Evolutionary conservation across 129 eudicot genomes (phyloP), one percentile per base, ranked within the genome.

Genomic region (Deinandra increscens): DNA sequence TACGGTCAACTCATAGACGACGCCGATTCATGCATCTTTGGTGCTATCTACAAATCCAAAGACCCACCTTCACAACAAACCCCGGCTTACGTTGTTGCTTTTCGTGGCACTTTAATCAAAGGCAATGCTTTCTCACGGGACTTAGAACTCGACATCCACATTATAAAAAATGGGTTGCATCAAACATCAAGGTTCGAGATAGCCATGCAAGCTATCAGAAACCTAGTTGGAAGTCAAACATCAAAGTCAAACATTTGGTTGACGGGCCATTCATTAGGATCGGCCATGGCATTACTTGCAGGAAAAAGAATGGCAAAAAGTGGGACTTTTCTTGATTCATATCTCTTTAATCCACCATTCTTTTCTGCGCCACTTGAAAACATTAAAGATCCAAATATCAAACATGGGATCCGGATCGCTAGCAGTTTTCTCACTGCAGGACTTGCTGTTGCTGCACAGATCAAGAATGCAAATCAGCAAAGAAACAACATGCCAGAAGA

Each of bases 351-450:
- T 64, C 96, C 99, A 0, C 97, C 97, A 0, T 93, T 84, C 63
- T 68, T 93, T 49, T 87, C 99, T 0, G 93, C 97, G 9, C 99
- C 99, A 26, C 82, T 94, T 48, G 99, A 94, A 75, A 74, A 77
- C 10, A 94, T 94, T 29, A 84, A 89, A 73, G 83, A 87, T 45
- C 69, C 80, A 29, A 87, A 79, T 15, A 78, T 94, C 51, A 94
- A 83, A 67, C 97, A 84, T 4, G 99, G 99, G 76, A 75, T 94
- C 26, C 80, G 99, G 39, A 74, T 94, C 2, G 97, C 99, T 14
- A 82, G 90, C 68, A 94, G 99, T 66, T 83, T 94, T 17, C 79
- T 94, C 41, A 89, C 99, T 3, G 99, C 99, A 19, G 99, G 99
- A 34, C 90, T 94, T 37, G 96, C 99, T 48, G 71, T 81, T 56